These are phyloP conservation scores for Musa troglodytarum DNA, from an alignment of 176 grass and related monocot genomes.

Conservation along the genomic window DNA sequence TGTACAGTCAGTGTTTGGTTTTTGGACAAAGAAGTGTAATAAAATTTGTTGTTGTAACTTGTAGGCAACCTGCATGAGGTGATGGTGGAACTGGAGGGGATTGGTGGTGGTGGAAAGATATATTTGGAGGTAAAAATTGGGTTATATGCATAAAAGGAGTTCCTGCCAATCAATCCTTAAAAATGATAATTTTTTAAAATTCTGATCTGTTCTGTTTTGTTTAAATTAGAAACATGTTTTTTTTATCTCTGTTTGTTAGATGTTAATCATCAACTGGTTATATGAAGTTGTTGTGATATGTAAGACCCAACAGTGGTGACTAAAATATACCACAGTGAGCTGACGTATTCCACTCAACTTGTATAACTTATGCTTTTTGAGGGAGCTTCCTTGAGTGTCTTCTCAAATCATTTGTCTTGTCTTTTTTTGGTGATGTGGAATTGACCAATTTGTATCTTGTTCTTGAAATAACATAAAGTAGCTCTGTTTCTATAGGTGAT, in stretches of 20 bases:
- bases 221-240: neutral
- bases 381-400: no score
- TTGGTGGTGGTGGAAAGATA: slow-evolving; percentile 65
- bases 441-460: no score
- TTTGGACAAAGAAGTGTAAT: neutral
- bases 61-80: slow-evolving; percentile 70
- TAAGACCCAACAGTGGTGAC: no score
- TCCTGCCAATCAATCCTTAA: neutral
- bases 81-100: slow-evolving; percentile 56
- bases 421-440: no score
- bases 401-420: no score
- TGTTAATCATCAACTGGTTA: neutral
- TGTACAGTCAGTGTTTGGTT: neutral
- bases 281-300: neutral
- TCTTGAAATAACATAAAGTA: no score
- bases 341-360: no score
- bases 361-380: no score
- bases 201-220: neutral
- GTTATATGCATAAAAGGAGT: neutral
- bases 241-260: neutral
- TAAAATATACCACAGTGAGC: no score
- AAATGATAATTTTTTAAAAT: neutral
- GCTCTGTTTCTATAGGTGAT: no score
- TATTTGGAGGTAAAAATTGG: slow-evolving; percentile 58
- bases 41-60: slow-evolving; percentile 13